Conservation (phyloP, 108 stramenopile genomes). For the Asterionellopsis glacialis region DNA sequence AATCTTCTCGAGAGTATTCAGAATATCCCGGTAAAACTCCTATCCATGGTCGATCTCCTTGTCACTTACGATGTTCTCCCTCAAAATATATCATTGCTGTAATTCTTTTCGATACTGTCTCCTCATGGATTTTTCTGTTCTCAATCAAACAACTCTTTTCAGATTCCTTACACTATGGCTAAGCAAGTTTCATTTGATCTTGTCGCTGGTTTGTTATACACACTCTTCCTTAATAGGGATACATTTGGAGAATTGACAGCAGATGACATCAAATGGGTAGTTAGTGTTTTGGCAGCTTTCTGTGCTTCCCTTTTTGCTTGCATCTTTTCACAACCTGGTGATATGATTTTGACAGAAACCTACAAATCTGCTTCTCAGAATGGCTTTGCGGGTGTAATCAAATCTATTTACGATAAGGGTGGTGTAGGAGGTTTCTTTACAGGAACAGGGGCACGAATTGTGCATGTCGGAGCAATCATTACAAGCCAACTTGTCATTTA, state of each 20-base stretch:
- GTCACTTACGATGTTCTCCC: background rate
- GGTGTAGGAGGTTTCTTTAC: conserved; percentile 64
- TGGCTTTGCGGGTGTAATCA: conserved; percentile 24
- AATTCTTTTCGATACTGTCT: too few species aligned
- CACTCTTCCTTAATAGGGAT: conserved; percentile 17
- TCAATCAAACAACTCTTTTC: background rate
- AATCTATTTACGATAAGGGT: conserved; percentile 29
- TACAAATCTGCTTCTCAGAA: conserved; percentile 32
- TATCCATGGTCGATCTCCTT: too few species aligned
- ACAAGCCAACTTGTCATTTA: conserved; percentile 92
- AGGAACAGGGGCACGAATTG: conserved; percentile 77
- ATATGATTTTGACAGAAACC: conserved; percentile 89
- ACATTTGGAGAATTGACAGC: conserved; percentile 4
- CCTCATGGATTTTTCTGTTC: background rate
- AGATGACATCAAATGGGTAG: conserved; percentile 50
- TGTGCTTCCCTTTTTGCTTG: conserved; percentile 82
- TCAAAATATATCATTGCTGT: background rate
- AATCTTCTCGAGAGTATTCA: too few species aligned
- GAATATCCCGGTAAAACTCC: too few species aligned
- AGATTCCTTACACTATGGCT: conserved; percentile 92
- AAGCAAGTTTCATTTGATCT: conserved; percentile 90
- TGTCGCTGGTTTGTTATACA: conserved; percentile 63
- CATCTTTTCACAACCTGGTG: conserved; percentile 90
- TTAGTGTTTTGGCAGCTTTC: conserved; percentile 65
- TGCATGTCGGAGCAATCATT: conserved; percentile 91